Evolutionary conservation across 192 early-diverging fungal species (phyloP).

Genomic region (Spizellomyces punctatus): DNA sequence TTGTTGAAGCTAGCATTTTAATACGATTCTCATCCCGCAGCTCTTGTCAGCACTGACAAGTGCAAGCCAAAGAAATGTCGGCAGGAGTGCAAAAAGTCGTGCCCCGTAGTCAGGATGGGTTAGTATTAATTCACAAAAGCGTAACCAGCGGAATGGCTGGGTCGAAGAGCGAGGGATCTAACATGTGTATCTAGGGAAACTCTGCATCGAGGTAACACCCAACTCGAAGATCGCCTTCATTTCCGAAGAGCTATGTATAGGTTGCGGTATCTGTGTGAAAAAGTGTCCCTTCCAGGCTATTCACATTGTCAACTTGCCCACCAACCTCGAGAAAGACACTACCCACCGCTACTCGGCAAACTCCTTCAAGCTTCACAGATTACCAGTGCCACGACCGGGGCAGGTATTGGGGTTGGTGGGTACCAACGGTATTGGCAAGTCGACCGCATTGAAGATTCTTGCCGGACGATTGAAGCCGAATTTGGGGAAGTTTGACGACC

Average conservation of each 20-base stretch:
- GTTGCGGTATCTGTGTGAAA: slow-evolving; percentile 97
- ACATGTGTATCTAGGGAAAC: slow-evolving; percentile 66
- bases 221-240: slow-evolving; percentile 90
- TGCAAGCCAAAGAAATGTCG: slow-evolving; percentile 99
- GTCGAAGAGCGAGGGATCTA: background rate
- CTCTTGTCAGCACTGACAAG: slow-evolving; percentile 92
- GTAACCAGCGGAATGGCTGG: background rate
- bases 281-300: slow-evolving; percentile 98
- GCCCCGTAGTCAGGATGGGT: slow-evolving; percentile 97
- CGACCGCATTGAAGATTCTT: slow-evolving; percentile 92
- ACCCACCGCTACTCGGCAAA: slow-evolving; percentile 97
- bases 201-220: slow-evolving; percentile 90
- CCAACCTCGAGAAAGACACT: slow-evolving; percentile 90
- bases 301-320: slow-evolving; percentile 94
- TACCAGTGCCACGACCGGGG: slow-evolving; percentile 93
- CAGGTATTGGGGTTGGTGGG: slow-evolving; percentile 97
- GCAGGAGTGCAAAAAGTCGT: slow-evolving; percentile 96
- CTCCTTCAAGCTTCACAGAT: slow-evolving; percentile 96
- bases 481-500: slow-evolving; percentile 76
- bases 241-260: slow-evolving; percentile 95
- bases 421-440: slow-evolving; percentile 85
- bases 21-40: slow-evolving; percentile 34
- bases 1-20: background rate
- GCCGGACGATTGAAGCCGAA: slow-evolving; percentile 95
- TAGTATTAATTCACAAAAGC: slow-evolving; percentile 34